Base-by-base conservation (phyloP, 164 flowering plant species). In the Macadamia tetraphylla region DNA sequence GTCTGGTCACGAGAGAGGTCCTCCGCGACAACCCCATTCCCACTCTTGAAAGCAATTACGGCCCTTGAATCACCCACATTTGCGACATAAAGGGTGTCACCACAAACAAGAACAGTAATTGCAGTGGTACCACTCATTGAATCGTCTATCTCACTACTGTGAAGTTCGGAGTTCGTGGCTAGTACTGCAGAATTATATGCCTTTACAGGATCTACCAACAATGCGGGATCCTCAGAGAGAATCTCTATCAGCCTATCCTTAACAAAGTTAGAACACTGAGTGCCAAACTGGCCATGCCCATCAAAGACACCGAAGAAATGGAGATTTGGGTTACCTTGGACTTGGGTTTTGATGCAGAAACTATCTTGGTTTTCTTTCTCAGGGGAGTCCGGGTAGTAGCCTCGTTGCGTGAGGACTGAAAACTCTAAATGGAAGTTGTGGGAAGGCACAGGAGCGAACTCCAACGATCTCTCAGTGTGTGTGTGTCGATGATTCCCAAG, bases 51-150 rank as follows among this genome's bases (percentile, higher is more conserved):
- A 46, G 86, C 96, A 71, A 92, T 66, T 12, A 92, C 96, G 2
- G 99, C 99, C 66, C 98, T 78, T 0, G 98, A 95, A 78, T 95
- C 99, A 70, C 99, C 99, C 65, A 84, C 99, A 83, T 92, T 95
- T 0, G 96, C 99, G 11, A 95, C 88, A 73, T 71, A 85, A 66
- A 92, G 76, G 14, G 80, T 86, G 69, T 87, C 81, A 60, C 91
- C 98, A 67, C 81, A 58, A 43, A 91, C 83, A 65, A 95, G 91
- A 63, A 84, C 98, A 0, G 94, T 89, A 44, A 95, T 87, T 0
- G 98, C 98, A 3, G 98, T 95, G 10, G 99, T 95, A 48, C 99
- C 99, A 80, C 99, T 92, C 95, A 88, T 85, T 3, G 86, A 64
- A 81, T 95, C 99, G 77, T 95, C 98, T 64, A 95, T 89, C 56